Evolutionary conservation across 441 rosid genomes (phyloP).

Genomic region (Populus hybrid): DNA sequence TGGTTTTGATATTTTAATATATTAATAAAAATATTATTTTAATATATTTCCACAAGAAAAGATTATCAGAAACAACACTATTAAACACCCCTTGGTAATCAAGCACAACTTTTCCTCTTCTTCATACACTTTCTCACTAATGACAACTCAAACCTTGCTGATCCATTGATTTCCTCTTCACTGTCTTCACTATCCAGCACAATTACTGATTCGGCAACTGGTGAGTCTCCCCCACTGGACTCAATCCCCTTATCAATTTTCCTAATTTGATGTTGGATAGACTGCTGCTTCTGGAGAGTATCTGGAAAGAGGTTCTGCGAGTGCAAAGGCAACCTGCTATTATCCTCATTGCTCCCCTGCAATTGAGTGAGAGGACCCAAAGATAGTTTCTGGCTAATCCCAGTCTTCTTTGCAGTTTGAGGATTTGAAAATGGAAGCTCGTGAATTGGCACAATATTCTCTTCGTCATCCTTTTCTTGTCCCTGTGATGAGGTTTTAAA

Average conservation of each 20-base stretch:
- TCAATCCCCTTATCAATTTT: slow-evolving; percentile 19
- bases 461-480: slow-evolving; percentile 29
- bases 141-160: slow-evolving; percentile 30
- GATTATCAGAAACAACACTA: too few species aligned
- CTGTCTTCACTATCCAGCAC: slow-evolving; percentile 75
- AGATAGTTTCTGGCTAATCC: slow-evolving; percentile 23
- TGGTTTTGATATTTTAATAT: too few species aligned
- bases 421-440: slow-evolving; percentile 19
- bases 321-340: slow-evolving; percentile 8
- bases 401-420: slow-evolving; percentile 20
- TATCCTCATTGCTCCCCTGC: slow-evolving; percentile 16
- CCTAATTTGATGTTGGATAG: slow-evolving; percentile 11
- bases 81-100: not conserved
- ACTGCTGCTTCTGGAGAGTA: slow-evolving; percentile 15
- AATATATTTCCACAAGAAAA: too few species aligned
- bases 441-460: slow-evolving; percentile 23
- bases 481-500: slow-evolving; percentile 23
- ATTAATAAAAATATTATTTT: too few species aligned
- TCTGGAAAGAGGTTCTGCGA: slow-evolving; percentile 5
- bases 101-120: slow-evolving; percentile 33
- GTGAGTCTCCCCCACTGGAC: slow-evolving; percentile 29
- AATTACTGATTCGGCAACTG: slow-evolving; percentile 36
- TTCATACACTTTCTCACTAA: slow-evolving; percentile 34
- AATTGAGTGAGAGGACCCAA: slow-evolving; percentile 29
- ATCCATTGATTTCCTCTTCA: slow-evolving; percentile 43